A percentile compares a stretch with the other conserved stretches of the same genome.
These are phyloP conservation scores for Metschnikowia gelsemii DNA, from an alignment of 805 yeast species.

Conservation along the genomic window DNA sequence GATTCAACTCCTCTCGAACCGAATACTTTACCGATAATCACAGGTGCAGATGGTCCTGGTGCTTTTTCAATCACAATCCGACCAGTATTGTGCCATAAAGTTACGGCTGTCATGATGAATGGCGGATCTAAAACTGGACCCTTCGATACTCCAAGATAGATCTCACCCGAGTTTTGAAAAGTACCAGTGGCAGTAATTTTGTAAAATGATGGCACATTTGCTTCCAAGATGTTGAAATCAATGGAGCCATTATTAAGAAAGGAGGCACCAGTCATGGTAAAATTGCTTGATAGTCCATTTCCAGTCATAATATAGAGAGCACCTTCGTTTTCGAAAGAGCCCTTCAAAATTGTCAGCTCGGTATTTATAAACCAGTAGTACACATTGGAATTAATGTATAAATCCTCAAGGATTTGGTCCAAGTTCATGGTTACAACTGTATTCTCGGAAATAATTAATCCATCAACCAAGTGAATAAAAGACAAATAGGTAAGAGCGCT, in stretches of 20 bases:
- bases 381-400: conserved; percentile 2
- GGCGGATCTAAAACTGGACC: conserved; percentile 14
- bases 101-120: conserved; percentile 3
- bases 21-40: neutral
- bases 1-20: conserved; percentile 1
- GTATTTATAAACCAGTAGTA: conserved; percentile 10
- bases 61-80: conserved; percentile 8
- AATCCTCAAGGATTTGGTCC: conserved; percentile 1
- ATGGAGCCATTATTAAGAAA: conserved; percentile 21
- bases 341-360: conserved; percentile 1
- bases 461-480: neutral
- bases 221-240: conserved; percentile 24
- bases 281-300: neutral
- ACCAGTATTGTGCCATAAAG: conserved; percentile 11
- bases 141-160: conserved; percentile 23
- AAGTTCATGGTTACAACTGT: conserved; percentile 1
- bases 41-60: neutral
- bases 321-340: conserved; percentile 8
- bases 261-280: conserved; percentile 1
- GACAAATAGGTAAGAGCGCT: neutral
- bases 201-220: conserved; percentile 22
- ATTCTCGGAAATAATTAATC: conserved; percentile 3
- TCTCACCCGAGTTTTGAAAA: conserved; percentile 27
- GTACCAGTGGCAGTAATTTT: conserved; percentile 16
- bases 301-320: conserved; percentile 9